phyloP scores from a whole-genome alignment of 106 monocot genomes.

The Posidonia australis region DNA sequence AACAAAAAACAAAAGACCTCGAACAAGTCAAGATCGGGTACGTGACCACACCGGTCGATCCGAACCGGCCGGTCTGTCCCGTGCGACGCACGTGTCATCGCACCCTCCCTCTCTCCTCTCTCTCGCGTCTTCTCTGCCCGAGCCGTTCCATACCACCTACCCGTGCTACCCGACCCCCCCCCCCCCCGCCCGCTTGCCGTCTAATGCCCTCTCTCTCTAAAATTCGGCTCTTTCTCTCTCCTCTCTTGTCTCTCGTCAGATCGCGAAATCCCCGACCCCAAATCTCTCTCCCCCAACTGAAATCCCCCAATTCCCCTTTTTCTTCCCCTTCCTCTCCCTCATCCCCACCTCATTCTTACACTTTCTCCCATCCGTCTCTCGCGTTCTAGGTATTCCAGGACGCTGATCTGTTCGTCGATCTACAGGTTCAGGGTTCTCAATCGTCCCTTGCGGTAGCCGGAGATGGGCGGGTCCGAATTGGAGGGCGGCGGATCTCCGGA shows the following conservation, averaged over 20 bases:
- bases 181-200: background rate
- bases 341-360: background rate
- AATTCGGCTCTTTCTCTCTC: background rate
- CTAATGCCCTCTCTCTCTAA: background rate
- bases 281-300: background rate
- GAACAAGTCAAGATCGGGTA: no score
- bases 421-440: background rate
- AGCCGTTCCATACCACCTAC: no score
- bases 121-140: background rate
- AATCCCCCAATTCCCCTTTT: background rate
- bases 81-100: no score
- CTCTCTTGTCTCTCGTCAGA: slow-evolving; percentile 5
- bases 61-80: no score
- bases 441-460: background rate
- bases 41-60: no score
- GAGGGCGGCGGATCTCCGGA: background rate
- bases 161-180: no score
- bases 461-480: background rate
- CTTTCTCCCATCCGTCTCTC: background rate
- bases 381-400: background rate
- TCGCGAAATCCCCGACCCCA: slow-evolving; percentile 14
- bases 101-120: no score
- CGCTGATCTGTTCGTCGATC: background rate
- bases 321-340: background rate
- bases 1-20: no score